Conservation (phyloP, 192 early-diverging fungal genomes). For the Entomortierella parvispora region DNA sequence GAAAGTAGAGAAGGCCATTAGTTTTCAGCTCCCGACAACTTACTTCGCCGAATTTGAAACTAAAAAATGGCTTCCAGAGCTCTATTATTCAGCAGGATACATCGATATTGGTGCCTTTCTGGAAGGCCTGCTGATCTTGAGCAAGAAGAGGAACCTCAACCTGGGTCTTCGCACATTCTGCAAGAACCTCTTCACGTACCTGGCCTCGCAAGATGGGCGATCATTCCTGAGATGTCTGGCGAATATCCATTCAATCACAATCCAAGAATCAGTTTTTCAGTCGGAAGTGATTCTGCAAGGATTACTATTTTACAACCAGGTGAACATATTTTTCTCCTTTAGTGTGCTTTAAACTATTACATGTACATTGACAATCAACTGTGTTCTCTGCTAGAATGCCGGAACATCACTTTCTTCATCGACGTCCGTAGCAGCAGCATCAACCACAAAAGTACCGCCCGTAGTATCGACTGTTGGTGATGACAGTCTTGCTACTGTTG, state of each 20-base stretch:
- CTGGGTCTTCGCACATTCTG: too few species aligned
- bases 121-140: slow-evolving; percentile 1
- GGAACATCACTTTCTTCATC: slow-evolving; percentile 2
- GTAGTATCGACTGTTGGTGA: neutral
- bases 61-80: too few species aligned
- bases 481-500: neutral
- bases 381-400: slow-evolving; percentile 4
- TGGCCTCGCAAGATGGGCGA: slow-evolving; percentile 8
- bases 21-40: too few species aligned
- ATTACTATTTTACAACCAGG: slow-evolving; percentile 4
- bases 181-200: neutral
- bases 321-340: neutral
- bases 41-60: too few species aligned
- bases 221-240: slow-evolving; percentile 18
- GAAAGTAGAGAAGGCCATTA: slow-evolving; percentile 6
- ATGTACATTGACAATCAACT: neutral
- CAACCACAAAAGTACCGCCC: neutral
- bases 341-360: neutral
- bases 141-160: too few species aligned
- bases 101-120: slow-evolving; percentile 14
- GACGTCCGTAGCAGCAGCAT: neutral
- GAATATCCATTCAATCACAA: slow-evolving; percentile 1
- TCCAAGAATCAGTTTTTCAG: slow-evolving; percentile 14
- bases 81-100: too few species aligned
- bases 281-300: slow-evolving; percentile 12